Percentiles rank a stretch among this genome's conserved stretches.
phyloP scores from a whole-genome alignment of 345 rosid species.

The Excoecaria cochinchinensis region DNA sequence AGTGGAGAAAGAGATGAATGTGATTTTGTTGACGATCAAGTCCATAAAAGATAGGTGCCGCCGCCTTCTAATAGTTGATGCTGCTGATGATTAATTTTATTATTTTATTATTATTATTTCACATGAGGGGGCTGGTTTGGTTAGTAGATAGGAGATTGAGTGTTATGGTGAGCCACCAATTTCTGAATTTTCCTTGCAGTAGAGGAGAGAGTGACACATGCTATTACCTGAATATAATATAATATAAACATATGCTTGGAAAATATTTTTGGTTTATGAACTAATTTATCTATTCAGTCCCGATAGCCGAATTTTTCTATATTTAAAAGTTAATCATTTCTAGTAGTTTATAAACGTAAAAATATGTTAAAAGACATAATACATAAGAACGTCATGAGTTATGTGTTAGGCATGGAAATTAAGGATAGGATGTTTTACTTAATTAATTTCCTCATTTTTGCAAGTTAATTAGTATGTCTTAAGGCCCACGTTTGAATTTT shows the following conservation, averaged over 20 bases:
- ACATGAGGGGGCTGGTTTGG: not conserved
- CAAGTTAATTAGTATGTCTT: too few species aligned
- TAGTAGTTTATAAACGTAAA: too few species aligned
- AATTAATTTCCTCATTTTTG: too few species aligned
- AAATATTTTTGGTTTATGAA: too few species aligned
- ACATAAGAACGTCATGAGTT: not conserved
- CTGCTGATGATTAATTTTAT: not conserved
- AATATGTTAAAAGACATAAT: too few species aligned
- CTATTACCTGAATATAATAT: not conserved
- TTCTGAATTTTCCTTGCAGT: not conserved
- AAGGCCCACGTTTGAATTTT: not conserved
- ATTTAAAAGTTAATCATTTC: too few species aligned
- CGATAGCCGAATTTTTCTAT: too few species aligned
- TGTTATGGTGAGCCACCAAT: not conserved
- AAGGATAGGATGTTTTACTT: too few species aligned
- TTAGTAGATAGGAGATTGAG: not conserved
- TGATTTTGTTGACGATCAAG: slow-evolving; percentile 8
- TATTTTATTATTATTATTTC: not conserved
- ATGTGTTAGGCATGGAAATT: not conserved
- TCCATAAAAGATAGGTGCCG: slow-evolving; percentile 8
- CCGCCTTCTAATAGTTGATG: slow-evolving; percentile 10
- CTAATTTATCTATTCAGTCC: too few species aligned
- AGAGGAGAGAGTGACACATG: not conserved
- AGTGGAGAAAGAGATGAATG: not conserved
- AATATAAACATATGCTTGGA: not conserved